phyloP scores from a whole-genome alignment of 2,329 filamentous ascomycete species.

The Trichophyton simii region DNA sequence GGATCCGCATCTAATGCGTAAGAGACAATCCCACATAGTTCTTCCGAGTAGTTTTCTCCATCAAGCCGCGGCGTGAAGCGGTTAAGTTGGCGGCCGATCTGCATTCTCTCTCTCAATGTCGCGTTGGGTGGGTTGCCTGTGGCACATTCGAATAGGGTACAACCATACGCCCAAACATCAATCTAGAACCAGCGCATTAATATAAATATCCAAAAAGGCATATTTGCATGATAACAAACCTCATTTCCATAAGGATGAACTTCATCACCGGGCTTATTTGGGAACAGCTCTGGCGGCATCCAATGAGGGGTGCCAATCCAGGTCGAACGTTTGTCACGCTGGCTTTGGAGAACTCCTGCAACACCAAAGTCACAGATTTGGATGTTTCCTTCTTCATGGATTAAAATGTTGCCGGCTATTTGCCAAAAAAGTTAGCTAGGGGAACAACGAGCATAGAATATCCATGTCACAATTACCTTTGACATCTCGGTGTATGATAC shows the following conservation, averaged over 20 bases:
- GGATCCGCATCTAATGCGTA: constrained; percentile 35
- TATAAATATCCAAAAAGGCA: neutral
- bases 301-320: constrained; percentile 55
- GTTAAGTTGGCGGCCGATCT: constrained; percentile 34
- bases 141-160: constrained; percentile 39
- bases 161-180: constrained; percentile 41
- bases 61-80: constrained; percentile 33
- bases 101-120: constrained; percentile 36
- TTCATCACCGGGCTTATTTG: constrained; percentile 20
- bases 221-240: constrained; percentile 18
- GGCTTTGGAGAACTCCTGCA: constrained; percentile 48
- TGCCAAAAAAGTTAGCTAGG: neutral
- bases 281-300: constrained; percentile 52
- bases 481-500: constrained; percentile 53
- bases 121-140: constrained; percentile 38
- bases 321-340: constrained; percentile 49
- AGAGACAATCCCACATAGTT: constrained; percentile 34
- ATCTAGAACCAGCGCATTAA: constrained; percentile 21
- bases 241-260: constrained; percentile 37
- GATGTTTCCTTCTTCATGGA: constrained; percentile 50
- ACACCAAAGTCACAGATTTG: constrained; percentile 56
- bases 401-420: constrained; percentile 49
- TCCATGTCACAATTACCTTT: constrained; percentile 37
- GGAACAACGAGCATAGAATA: neutral
- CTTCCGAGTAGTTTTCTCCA: constrained; percentile 31